Base-by-base conservation (phyloP, 1,139 yeast species). In the Sugiyamaella sp. region DNA sequence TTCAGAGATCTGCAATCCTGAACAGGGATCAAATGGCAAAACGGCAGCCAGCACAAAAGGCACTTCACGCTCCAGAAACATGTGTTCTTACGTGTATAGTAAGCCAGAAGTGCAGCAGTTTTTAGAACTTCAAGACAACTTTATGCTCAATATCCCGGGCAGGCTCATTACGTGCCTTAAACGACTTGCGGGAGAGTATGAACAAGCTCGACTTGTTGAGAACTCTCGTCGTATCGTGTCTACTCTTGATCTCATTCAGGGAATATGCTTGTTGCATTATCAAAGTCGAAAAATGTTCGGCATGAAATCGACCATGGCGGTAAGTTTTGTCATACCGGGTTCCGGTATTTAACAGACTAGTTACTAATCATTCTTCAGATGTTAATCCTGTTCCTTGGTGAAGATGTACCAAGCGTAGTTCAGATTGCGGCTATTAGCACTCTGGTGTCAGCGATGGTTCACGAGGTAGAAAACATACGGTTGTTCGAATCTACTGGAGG, bases 401-500 rank as follows among this genome's bases (percentile, higher is more conserved):
- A 57, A n/a, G 44, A 38, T 4, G 53, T 24, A 37, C 52, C 52
- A 22, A 60, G 70, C 3, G 54, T 60, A 19, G 63, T 77, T 9
- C 73, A 76, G 51, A 74, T 77, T 1, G 76, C 82, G 1, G 71
- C 78, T 20, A 76, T 86, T 10, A 79, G 85, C 21, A 76, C 86
- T 0, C 66, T 86, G 19, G 84, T 85, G 17, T 83, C 85, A 53
- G 76, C 81, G 3, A 66, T 86, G 60, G 81, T 85, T 33, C 79
- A 84, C 54, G 79, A 81, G 55, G 79, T 82, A 39, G 71, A 70
- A 20, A 82, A 81, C 58, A 76, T 85, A 59, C 72, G 95, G 29
- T 69, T 71, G 8, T 86, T 86, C 66, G 95, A 86, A 66, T 67
- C 67, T 4, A 69, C 79, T 51, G 72, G 74, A n/a, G 95, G 93